These are phyloP conservation scores for Moniliophthora roreri DNA, from an alignment of 1,284 basidiomycete genomes.

Conservation along the genomic window DNA sequence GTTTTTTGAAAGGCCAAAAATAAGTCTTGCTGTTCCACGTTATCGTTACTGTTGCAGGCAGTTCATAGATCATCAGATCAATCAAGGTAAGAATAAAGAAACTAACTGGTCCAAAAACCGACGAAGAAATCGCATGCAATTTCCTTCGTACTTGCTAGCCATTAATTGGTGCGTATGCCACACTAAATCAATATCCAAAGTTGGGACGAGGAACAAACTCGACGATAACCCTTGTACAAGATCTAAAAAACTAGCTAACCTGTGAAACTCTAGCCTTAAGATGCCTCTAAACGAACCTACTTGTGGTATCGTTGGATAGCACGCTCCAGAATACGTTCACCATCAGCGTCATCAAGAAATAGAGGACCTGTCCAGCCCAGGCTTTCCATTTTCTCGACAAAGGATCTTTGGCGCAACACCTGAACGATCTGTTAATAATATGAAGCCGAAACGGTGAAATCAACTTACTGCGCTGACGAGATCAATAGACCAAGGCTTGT, in stretches of 20 bases:
- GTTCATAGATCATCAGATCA: too few species aligned
- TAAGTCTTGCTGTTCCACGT: conserved; percentile 41
- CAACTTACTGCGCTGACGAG: conserved; percentile 49
- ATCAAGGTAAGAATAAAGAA: neutral
- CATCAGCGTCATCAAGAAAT: conserved; percentile 35
- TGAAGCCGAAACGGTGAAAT: neutral
- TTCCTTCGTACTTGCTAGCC: conserved; percentile 26
- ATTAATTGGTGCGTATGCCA: conserved; percentile 48
- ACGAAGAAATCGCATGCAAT: conserved; percentile 29
- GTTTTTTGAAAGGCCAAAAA: conserved; percentile 43
- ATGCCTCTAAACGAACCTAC: conserved; percentile 22
- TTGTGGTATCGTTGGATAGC: conserved; percentile 42
- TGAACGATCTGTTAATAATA: conserved; percentile 14
- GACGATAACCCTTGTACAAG: conserved; percentile 33
- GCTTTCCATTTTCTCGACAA: conserved; percentile 51
- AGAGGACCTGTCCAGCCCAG: conserved; percentile 49
- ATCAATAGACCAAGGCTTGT: conserved; percentile 51
- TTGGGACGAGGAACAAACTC: conserved; percentile 41
- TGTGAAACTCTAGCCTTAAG: neutral
- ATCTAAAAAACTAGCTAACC: conserved; percentile 33
- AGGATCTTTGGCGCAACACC: conserved; percentile 57
- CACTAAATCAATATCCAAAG: conserved; percentile 45
- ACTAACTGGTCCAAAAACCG: conserved; percentile 42
- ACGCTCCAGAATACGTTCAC: conserved; percentile 34
- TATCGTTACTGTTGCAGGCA: conserved; percentile 38